Evolutionary conservation across 495 filamentous ascomycete species (phyloP), one percentile per base, ranked within the genome.

Genomic region (Aspergillus coremiiformis): DNA sequence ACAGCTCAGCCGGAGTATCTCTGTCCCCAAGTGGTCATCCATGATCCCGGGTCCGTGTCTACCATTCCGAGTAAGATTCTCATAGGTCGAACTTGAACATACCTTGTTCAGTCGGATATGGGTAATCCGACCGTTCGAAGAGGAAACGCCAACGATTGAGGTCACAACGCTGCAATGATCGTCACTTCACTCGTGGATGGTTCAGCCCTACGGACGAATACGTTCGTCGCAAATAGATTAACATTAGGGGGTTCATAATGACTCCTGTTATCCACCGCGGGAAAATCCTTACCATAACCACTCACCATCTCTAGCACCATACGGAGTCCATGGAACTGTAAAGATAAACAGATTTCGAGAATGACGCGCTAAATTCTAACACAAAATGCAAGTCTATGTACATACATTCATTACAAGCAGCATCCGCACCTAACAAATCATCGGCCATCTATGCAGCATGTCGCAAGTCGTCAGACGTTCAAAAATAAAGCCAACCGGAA

Each of bases 71-170:
- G n/a, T n/a, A n/a, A n/a, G n/a, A n/a, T n/a, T n/a, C n/a, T n/a
- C n/a, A n/a, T n/a, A n/a, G n/a, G n/a, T n/a, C n/a, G n/a, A n/a
- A n/a, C 17, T 52, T 35, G 44, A 14, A 51, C 39, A 30, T 52
- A 59, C 56, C 56, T 30, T 35, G 41, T 20, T 47, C n/a, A 14
- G 47, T 43, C 3, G 51, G 47, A 27, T 47, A 58, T 8, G 51
- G 41, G 4, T 51, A 47, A 21, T 54, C 51, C 19, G 20, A 5
- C 3, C 44, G 47, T 41, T 59, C 56, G 32, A 59, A 62, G 11
- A 91, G 54, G 46, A 86, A 79, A 0, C 67, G 71, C 80, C 81
- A 91, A 15, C 93, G 48, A 61, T 90, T 87, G 39, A 80, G 54
- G 24, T 77, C 58, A 0, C 3, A 37, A 37, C 6, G 15, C 33